Evolutionary conservation across 306 rosid species (phyloP).

Genomic region (Cercis canadensis): DNA sequence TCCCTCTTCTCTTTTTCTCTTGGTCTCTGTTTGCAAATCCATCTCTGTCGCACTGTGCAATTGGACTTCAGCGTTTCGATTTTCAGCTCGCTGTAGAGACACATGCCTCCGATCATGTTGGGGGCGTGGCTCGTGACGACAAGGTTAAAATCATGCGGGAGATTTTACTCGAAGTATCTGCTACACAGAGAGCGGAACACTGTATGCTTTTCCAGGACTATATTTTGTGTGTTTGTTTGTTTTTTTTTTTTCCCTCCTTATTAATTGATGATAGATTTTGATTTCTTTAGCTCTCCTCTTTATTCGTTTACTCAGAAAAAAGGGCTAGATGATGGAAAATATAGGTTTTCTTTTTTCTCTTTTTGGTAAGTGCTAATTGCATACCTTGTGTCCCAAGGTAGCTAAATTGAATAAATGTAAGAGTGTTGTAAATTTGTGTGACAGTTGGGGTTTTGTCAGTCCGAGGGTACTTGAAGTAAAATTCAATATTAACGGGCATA

Average conservation of each 20-base stretch:
- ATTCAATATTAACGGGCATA: neutral
- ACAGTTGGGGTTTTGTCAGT: neutral
- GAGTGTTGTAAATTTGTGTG: neutral
- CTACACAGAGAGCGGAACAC: constrained; percentile 47
- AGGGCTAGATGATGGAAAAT: neutral
- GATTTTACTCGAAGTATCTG: constrained; percentile 52
- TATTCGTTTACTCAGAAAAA: neutral
- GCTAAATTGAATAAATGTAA: neutral
- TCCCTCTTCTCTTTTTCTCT: too few relatives aligned
- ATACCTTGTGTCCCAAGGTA: constrained; percentile 23
- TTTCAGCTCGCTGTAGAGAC: constrained; percentile 53
- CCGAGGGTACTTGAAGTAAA: too few relatives aligned
- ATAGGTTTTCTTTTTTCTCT: too few relatives aligned
- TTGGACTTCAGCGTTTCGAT: neutral
- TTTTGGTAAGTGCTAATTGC: neutral
- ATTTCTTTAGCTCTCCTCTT: neutral
- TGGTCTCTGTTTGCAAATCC: too few relatives aligned
- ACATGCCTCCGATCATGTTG: constrained; percentile 55
- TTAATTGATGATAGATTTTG: neutral
- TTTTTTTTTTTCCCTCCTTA: too few relatives aligned
- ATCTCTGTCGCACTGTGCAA: too few relatives aligned
- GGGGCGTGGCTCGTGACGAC: constrained; percentile 42
- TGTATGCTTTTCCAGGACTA: constrained; percentile 36
- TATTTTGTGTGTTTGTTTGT: too few relatives aligned
- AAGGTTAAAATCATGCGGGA: constrained; percentile 58